Percentiles rank a stretch among this genome's conserved stretches.
Conservation (phyloP, 2,329 filamentous ascomycete species). For the Fusarium devonianum region DNA sequence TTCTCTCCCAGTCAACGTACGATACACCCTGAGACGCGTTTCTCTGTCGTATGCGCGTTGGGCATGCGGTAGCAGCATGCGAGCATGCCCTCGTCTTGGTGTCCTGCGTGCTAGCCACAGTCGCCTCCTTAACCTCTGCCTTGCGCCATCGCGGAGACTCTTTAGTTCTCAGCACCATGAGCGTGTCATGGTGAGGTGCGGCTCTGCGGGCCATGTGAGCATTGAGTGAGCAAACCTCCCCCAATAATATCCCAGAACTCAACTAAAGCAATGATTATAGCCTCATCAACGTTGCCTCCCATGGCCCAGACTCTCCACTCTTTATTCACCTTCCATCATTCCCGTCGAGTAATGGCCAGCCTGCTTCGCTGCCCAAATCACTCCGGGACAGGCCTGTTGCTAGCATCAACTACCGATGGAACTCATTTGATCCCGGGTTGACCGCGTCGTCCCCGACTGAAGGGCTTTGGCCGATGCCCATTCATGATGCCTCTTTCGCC, state of each 20-base stretch:
- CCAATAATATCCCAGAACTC: neutral
- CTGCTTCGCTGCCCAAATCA: conserved; percentile 50
- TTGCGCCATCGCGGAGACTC: conserved; percentile 8
- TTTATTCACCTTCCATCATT: conserved; percentile 64
- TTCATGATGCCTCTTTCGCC: conserved; percentile 63
- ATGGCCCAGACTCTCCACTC: conserved; percentile 53
- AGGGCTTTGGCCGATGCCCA: conserved; percentile 60
- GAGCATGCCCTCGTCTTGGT: conserved; percentile 29
- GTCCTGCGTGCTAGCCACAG: conserved; percentile 21
- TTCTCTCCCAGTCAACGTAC: neutral
- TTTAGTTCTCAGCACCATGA: conserved; percentile 44
- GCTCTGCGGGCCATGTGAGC: conserved; percentile 57
- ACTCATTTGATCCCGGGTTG: conserved; percentile 29
- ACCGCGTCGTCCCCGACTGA: conserved; percentile 37
- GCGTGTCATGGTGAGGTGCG: conserved; percentile 55
- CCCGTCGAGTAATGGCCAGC: conserved; percentile 42
- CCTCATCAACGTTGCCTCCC: conserved; percentile 55
- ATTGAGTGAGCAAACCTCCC: conserved; percentile 57
- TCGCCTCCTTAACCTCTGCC: conserved; percentile 1
- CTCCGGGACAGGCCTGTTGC: conserved; percentile 55
- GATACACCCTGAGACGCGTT: neutral
- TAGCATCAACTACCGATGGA: conserved; percentile 68
- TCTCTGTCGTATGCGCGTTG: neutral
- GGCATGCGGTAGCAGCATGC: conserved; percentile 36
- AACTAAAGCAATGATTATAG: conserved; percentile 45